phyloP scores from a whole-genome alignment of 2,329 filamentous ascomycete species.

The Botrytis squamosa region DNA sequence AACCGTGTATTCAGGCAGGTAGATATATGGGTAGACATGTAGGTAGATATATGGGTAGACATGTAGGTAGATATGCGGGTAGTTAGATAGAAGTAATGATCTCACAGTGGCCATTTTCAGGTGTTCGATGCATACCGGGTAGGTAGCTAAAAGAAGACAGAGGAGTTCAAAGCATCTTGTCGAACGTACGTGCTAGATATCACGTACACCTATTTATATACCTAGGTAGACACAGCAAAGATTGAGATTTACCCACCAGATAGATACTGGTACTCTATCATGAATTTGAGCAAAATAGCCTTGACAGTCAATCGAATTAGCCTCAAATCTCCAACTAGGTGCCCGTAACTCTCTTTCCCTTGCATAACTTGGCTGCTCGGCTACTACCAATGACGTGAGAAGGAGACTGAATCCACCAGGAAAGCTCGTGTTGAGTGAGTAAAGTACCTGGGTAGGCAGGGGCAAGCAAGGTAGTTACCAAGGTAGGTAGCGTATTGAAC shows the following conservation, averaged over 20 bases:
- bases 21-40: too few species aligned
- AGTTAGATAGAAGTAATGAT: background rate
- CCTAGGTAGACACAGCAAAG: too few species aligned
- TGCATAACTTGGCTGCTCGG: background rate
- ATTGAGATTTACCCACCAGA: background rate
- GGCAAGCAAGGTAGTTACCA: background rate
- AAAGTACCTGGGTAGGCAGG: background rate
- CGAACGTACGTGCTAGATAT: background rate
- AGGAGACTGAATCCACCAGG: background rate
- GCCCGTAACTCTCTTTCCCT: background rate
- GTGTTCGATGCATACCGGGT: background rate
- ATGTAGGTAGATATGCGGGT: too few species aligned
- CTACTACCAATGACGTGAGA: background rate
- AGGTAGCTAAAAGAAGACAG: background rate
- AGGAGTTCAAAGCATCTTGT: background rate
- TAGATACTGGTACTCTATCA: background rate
- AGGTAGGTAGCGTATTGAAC: background rate
- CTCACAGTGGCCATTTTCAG: background rate
- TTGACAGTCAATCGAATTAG: background rate
- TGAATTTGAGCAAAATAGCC: background rate
- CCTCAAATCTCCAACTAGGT: background rate
- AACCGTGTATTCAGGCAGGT: background rate
- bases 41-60: too few species aligned
- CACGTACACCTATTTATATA: too few species aligned
- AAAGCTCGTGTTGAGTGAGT: background rate